A percentile compares a stretch with the other conserved stretches of the same genome.
These are phyloP conservation scores for Hura crepitans DNA, from an alignment of 441 rosid species.

Conservation along the genomic window DNA sequence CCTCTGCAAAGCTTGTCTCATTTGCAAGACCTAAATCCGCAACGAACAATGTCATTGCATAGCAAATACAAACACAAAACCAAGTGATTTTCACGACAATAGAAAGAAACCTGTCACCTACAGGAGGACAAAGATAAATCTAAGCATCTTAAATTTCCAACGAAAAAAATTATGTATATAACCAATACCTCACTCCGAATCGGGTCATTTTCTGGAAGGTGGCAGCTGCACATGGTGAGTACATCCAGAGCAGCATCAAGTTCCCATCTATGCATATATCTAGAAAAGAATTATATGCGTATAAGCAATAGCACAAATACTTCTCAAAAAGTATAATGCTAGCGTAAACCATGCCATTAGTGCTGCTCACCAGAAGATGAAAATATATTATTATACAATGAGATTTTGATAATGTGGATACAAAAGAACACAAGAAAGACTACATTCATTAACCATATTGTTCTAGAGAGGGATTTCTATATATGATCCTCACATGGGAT, in stretches of 20 bases:
- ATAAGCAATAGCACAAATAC: neutral
- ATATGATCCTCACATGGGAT: neutral
- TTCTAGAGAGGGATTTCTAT: neutral
- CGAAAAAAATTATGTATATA: neutral
- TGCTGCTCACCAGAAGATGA: neutral
- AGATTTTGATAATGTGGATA: neutral
- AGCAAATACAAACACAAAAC: neutral
- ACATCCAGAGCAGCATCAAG: slow-evolving; percentile 88
- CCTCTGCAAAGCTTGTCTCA: slow-evolving; percentile 83
- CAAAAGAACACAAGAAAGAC: neutral
- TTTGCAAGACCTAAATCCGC: slow-evolving; percentile 62
- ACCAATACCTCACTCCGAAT: slow-evolving; percentile 60
- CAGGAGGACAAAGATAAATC: slow-evolving; percentile 14
- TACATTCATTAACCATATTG: neutral
- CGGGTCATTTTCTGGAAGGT: slow-evolving; percentile 64
- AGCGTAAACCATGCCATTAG: neutral
- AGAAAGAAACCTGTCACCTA: slow-evolving; percentile 7
- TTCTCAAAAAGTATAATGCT: neutral
- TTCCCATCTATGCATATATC: slow-evolving; percentile 94
- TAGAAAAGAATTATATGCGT: slow-evolving; percentile 24
- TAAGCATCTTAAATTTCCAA: slow-evolving; percentile 15
- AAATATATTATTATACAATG: neutral
- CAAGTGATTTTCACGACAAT: slow-evolving; percentile 10
- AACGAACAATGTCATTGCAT: slow-evolving; percentile 17
- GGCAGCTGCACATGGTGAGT: slow-evolving; percentile 98